phyloP scores from a whole-genome alignment of 2,329 filamentous ascomycete species.

The Fusarium agapanthi region DNA sequence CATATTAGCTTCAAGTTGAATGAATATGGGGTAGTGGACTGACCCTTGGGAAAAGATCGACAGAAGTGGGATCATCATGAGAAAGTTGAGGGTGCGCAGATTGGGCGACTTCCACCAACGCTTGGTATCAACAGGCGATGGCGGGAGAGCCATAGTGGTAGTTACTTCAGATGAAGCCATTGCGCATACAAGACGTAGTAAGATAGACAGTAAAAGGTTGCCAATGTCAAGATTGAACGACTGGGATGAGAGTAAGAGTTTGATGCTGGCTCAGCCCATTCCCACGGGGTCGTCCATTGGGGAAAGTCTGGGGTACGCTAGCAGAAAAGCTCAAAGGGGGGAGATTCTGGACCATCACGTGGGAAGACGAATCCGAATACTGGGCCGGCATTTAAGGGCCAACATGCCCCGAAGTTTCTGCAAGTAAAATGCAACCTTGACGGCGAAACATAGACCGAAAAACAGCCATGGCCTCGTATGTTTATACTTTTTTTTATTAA shows the following conservation, averaged over 20 bases:
- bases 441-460: slow-evolving; percentile 5
- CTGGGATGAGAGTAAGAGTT: not conserved
- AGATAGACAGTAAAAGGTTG: not conserved
- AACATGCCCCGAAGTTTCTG: not conserved
- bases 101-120: not conserved
- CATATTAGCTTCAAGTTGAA: not conserved
- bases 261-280: not conserved
- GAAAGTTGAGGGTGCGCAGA: not conserved
- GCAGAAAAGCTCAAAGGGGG: not conserved
- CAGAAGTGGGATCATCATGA: not conserved
- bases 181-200: not conserved
- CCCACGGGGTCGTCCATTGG: not conserved
- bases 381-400: not conserved
- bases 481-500: not conserved
- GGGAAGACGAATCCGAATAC: not conserved
- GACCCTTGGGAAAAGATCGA: not conserved
- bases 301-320: not conserved
- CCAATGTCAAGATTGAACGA: not conserved
- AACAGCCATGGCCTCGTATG: not conserved
- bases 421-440: not conserved
- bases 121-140: not conserved
- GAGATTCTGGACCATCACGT: not conserved
- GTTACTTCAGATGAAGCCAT: not conserved
- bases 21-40: rapidly evolving
- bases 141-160: not conserved